A percentile compares a stretch with the other conserved stretches of the same genome.
These are phyloP conservation scores for Penicillium sp. DNA, from an alignment of 2,329 filamentous ascomycete species.

Conservation along the genomic window DNA sequence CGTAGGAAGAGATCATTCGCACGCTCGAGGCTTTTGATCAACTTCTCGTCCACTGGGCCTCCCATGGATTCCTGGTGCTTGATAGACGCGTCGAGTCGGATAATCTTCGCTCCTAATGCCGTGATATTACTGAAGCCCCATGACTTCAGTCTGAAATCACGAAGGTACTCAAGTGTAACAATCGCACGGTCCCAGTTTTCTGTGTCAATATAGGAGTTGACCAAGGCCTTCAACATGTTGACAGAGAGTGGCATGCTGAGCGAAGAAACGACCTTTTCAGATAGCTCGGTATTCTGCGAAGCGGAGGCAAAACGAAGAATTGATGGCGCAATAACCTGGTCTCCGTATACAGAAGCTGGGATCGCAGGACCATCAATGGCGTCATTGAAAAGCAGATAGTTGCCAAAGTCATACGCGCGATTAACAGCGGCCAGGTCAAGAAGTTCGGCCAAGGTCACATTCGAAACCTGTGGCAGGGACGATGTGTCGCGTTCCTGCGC, in stretches of 20 bases:
- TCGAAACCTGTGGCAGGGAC: slow-evolving; percentile 51
- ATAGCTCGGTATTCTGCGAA: slow-evolving; percentile 50
- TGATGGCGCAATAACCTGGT: slow-evolving; percentile 58
- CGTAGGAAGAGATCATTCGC: slow-evolving; percentile 43
- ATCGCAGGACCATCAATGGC: slow-evolving; percentile 64
- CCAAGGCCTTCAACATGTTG: slow-evolving; percentile 45
- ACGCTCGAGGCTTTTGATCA: slow-evolving; percentile 28
- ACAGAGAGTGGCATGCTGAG: slow-evolving; percentile 41
- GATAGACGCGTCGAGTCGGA: slow-evolving; percentile 41
- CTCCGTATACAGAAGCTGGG: slow-evolving; percentile 49
- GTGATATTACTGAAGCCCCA: slow-evolving; percentile 49
- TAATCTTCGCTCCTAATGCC: slow-evolving; percentile 48
- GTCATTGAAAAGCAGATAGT: slow-evolving; percentile 59
- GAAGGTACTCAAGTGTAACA: slow-evolving; percentile 42
- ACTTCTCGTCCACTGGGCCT: slow-evolving; percentile 19
- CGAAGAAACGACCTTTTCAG: slow-evolving; percentile 37
- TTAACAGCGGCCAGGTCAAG: slow-evolving; percentile 58
- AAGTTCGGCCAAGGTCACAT: slow-evolving; percentile 56
- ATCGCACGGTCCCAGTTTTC: slow-evolving; percentile 44
- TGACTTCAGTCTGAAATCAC: slow-evolving; percentile 41
- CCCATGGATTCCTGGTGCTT: slow-evolving; percentile 20
- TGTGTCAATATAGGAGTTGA: slow-evolving; percentile 42
- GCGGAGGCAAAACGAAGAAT: slow-evolving; percentile 62
- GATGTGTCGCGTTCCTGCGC: slow-evolving; percentile 31
- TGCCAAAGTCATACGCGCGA: slow-evolving; percentile 56